Base-by-base conservation (phyloP, 163 green algal genomes). In the Coccomyxa subellipsoidea region DNA sequence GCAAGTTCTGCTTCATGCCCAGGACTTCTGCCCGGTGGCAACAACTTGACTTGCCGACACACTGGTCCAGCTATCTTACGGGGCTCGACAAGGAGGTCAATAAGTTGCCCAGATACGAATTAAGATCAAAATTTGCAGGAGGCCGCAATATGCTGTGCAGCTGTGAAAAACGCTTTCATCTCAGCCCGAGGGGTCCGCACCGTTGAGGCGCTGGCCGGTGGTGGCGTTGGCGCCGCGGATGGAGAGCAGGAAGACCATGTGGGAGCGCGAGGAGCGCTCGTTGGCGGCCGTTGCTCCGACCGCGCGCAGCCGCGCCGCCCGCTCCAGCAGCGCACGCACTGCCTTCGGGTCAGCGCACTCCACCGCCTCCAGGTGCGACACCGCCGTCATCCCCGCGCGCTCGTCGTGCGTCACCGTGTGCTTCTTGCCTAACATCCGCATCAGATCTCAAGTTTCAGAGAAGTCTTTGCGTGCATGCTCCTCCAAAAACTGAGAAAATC, bases 181-280 rank as follows among this genome's bases (percentile, higher is more conserved):
- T 27, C 47, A 59, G 47, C 15, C 23, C 23, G 4, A 12, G 21
- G 21, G 47, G 47, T 18, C 47, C 23, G 27, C 66, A 83, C 94
- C 94, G 36, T 90, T 69, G 35, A 94, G 86, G 39, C 91, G 88
- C 78, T 93, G 88, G 78, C 90, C 91, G 5, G 87, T 94, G 59
- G 39, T 77, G 23, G 85, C 83, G 87, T 98, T 96, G 72, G 39
- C 71, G 31, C 95, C 96, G 36, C 93, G 89, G 53, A 99, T 95
- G 77, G 88, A 86, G 78, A 99, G 89, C 66, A 90, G 96, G 90
- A 99, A 99, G 10, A 99, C 94, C 82, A 95, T 96, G 91, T 99
- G 96, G 69, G 88, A 95, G 76, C 96, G 92, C 23, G 89, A 96
- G 29, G 91, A 97, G 79, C 94, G 89, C 87, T 97, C 95, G 85